Conservation (phyloP, 352 stramenopile species). For the Nothophytophthora sp. region DNA sequence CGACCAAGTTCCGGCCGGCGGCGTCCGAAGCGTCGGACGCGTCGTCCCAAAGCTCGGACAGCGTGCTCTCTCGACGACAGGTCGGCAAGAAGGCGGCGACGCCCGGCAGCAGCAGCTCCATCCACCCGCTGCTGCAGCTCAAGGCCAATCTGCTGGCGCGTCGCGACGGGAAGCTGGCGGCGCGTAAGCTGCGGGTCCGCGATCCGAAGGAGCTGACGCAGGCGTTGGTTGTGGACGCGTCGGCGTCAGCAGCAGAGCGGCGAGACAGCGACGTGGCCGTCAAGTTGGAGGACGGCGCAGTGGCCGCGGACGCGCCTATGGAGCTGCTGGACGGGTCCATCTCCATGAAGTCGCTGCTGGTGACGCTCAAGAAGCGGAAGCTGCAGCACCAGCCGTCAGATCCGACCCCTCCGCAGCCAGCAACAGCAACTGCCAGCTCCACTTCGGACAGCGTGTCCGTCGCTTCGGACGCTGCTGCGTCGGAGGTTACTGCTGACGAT, state of each 20-base stretch:
- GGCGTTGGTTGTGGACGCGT: constrained; percentile 31
- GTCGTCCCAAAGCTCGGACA: too few species aligned
- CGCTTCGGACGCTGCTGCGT: too few species aligned
- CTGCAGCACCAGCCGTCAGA: constrained; percentile 27
- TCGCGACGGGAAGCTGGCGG: constrained; percentile 18
- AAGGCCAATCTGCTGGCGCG: constrained; percentile 33
- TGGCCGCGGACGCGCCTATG: constrained; percentile 9
- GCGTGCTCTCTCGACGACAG: too few species aligned
- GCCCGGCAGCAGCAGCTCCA: too few species aligned
- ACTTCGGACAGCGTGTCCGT: too few species aligned
- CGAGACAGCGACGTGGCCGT: background rate
- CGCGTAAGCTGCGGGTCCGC: constrained; percentile 11
- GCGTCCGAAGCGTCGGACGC: background rate
- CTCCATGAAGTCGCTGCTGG: constrained; percentile 71
- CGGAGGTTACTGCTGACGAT: constrained; percentile 2
- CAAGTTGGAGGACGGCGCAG: constrained; percentile 8
- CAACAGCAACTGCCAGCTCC: too few species aligned
- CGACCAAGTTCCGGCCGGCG: constrained; percentile 8
- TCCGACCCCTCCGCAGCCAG: too few species aligned
- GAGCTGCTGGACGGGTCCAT: constrained; percentile 43
- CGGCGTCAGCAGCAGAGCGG: constrained; percentile 1
- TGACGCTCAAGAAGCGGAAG: constrained; percentile 69
- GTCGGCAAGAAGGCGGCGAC: too few species aligned
- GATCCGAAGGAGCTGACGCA: constrained; percentile 22
- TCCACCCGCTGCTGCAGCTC: too few species aligned